A percentile compares a stretch with the other conserved stretches of the same genome.
Conservation (phyloP, 371 early-diverging fungal species). For the Mortierella sp. region DNA sequence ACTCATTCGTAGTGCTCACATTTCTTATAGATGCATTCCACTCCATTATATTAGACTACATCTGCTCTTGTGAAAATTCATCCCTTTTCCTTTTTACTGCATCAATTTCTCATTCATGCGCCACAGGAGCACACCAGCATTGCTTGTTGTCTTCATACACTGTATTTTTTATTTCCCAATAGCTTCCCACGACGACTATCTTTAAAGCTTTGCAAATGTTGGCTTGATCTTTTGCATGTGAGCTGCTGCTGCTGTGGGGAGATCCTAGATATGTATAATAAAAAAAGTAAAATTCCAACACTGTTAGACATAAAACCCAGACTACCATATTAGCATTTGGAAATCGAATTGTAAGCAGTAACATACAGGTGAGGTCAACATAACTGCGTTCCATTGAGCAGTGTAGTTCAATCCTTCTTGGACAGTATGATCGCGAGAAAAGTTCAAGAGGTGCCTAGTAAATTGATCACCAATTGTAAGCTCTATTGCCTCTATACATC, state of each 20-base stretch:
- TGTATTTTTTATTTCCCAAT: background rate
- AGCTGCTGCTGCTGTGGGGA: conserved; percentile 45
- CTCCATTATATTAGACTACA: no score
- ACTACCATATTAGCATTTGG: background rate
- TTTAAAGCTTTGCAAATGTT: conserved; percentile 56
- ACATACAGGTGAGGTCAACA: conserved; percentile 81
- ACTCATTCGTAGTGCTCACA: no score
- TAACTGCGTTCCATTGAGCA: conserved; percentile 89
- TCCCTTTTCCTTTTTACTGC: background rate
- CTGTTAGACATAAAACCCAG: background rate
- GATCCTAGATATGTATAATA: conserved; percentile 42
- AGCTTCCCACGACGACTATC: background rate
- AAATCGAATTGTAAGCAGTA: background rate
- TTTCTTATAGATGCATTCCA: no score
- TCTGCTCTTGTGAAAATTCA: no score
- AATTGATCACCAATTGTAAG: conserved; percentile 2
- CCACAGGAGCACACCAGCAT: no score
- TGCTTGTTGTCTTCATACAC: background rate
- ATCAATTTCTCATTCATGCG: no score
- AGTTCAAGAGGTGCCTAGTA: conserved; percentile 82
- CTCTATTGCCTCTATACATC: background rate
- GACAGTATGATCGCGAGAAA: conserved; percentile 91
- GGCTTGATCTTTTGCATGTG: conserved; percentile 52
- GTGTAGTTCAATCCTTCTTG: conserved; percentile 91
- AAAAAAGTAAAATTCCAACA: background rate